These are phyloP conservation scores for Mucor plumbeus DNA, from an alignment of 371 early-diverging fungal species.

Conservation along the genomic window DNA sequence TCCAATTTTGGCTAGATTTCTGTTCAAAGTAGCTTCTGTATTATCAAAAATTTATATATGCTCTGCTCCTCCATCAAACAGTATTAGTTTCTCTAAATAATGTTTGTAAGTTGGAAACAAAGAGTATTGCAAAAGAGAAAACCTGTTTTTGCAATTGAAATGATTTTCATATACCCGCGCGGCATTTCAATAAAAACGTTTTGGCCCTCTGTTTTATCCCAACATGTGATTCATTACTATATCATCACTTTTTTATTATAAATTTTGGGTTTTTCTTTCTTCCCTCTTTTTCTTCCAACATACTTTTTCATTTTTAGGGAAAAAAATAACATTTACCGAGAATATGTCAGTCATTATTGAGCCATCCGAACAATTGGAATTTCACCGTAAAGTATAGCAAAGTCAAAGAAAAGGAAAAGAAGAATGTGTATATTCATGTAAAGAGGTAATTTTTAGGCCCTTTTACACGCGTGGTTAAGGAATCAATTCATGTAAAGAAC, in stretches of 20 bases:
- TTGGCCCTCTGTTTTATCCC: not conserved
- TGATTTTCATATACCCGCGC: not conserved
- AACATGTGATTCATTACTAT: constrained; percentile 12
- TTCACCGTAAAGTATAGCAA: constrained; percentile 60
- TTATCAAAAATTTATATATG: too few species aligned
- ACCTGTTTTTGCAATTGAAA: too few species aligned
- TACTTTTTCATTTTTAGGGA: not conserved
- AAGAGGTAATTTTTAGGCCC: constrained; percentile 62
- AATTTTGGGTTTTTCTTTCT: not conserved
- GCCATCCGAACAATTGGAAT: constrained; percentile 60
- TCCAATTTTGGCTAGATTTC: too few species aligned
- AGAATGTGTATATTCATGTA: not conserved
- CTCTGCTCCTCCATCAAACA: too few species aligned
- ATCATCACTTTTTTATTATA: constrained; percentile 4
- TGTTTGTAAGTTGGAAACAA: too few species aligned
- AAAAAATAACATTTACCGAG: constrained; percentile 3
- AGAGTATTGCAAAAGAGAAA: too few species aligned
- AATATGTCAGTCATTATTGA: constrained; percentile 64
- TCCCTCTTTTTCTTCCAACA: constrained; percentile 7
- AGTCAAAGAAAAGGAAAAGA: not conserved
- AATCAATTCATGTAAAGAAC: constrained; percentile 73
- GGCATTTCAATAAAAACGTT: constrained; percentile 6
- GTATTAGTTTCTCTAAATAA: too few species aligned
- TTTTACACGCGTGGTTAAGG: constrained; percentile 69
- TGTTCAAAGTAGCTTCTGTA: too few species aligned